Conservation (phyloP, 257 asterid species). For the Marsdenia floribunda region DNA sequence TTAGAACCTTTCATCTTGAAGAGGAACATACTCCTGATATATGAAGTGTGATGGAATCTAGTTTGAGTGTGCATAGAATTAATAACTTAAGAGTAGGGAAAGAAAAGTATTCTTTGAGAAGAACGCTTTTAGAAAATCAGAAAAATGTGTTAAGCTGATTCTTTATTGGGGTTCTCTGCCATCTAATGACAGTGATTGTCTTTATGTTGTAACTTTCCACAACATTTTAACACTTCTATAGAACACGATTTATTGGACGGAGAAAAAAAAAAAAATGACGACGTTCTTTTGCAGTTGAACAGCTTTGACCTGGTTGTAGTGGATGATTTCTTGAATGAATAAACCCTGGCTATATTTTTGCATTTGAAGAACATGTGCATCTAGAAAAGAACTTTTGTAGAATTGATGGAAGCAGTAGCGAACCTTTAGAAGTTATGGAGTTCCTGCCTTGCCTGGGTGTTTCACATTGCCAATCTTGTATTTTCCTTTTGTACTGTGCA, state of each 20-base stretch:
- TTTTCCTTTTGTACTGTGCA: too few relatives aligned
- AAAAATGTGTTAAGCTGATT: background rate
- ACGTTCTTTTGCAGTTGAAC: background rate
- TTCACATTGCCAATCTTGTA: background rate
- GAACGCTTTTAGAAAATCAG: background rate
- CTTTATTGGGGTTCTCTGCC: background rate
- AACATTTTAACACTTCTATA: background rate
- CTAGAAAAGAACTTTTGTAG: background rate
- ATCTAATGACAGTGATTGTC: background rate
- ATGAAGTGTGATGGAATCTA: background rate
- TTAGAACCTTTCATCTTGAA: background rate
- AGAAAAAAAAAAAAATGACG: background rate
- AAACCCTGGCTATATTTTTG: background rate
- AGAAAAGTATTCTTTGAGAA: background rate
- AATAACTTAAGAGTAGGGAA: background rate
- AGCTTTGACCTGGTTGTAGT: background rate
- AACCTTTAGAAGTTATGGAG: background rate
- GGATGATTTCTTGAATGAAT: background rate
- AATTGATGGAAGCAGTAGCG: background rate
- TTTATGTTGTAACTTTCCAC: background rate
- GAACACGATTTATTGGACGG: background rate
- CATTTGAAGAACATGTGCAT: background rate
- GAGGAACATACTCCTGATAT: conserved; percentile 4
- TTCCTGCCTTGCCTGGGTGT: background rate
- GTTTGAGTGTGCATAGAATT: background rate